These are phyloP conservation scores for Cadophora gregata DNA, from an alignment of 2,329 filamentous ascomycete species.

Conservation along the genomic window DNA sequence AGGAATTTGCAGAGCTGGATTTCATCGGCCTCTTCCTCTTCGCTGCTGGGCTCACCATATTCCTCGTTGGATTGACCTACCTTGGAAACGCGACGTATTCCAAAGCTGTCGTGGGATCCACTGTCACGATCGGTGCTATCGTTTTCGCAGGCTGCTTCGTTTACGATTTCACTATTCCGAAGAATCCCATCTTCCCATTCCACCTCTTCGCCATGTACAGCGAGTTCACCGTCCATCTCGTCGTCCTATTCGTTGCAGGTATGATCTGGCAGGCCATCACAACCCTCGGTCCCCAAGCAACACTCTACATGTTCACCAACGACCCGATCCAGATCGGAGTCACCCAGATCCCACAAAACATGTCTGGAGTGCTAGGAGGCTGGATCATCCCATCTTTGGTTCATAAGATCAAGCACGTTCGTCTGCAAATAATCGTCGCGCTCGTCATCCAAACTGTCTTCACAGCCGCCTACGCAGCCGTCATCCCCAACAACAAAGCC, in stretches of 20 bases:
- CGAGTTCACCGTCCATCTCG: conserved; percentile 42
- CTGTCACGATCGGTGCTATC: conserved; percentile 33
- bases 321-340: conserved; percentile 42
- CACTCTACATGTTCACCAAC: conserved; percentile 44
- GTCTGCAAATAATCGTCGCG: conserved; percentile 43
- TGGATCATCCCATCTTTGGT: conserved; percentile 44
- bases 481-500: conserved; percentile 39
- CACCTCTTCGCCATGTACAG: conserved; percentile 42
- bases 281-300: conserved; percentile 42
- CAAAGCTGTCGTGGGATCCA: conserved; percentile 46
- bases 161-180: conserved; percentile 46
- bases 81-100: conserved; percentile 50
- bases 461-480: conserved; percentile 41
- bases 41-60: conserved; percentile 49
- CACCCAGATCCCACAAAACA: conserved; percentile 38
- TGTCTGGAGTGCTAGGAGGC: conserved; percentile 40
- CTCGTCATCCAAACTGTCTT: conserved; percentile 43
- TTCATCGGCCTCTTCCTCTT: conserved; percentile 53
- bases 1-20: conserved; percentile 53
- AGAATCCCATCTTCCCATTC: conserved; percentile 44
- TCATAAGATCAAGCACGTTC: conserved; percentile 44
- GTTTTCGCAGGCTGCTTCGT: conserved; percentile 33
- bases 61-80: conserved; percentile 53
- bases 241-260: conserved; percentile 44
- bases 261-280: conserved; percentile 43